Evolutionary conservation across 495 filamentous ascomycete genomes (phyloP), one percentile per base, ranked within the genome.

Genomic region (Neurospora terricola): DNA sequence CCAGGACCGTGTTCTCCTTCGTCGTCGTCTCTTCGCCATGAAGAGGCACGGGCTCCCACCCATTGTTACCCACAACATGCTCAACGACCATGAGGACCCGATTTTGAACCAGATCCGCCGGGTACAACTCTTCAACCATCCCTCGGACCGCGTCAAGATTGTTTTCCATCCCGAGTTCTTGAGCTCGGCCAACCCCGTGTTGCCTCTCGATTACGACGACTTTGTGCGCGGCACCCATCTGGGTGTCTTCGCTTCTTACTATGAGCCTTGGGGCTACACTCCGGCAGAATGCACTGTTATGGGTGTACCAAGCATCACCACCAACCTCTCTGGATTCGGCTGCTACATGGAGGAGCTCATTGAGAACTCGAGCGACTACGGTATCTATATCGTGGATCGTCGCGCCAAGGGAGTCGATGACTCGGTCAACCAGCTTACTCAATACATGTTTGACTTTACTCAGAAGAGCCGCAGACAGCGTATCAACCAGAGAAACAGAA

Each of bases 271-370:
- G 96, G 96, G 96, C 71, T 99, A 99, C 78, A 99, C 96, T 1
- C 96, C 96, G 0, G 96, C 96, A 38, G 96, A 99, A 81, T 99
- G 96, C 83, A 99, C 96, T 0, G 96, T 99, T 62, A 99, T 99
- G 96, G 96, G 96, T 75, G 95, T 99, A 70, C 96, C 96, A 21
- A 97, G 93, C 82, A 99, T 99, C 83, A 98, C 96, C 7, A 99
- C 96, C 11, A 99, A 99, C 77, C 86, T 99, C 9, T 98, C 96
- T 30, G 96, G 96, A 9, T 99, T 99, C 76, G 96, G 96, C 45
- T 99, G 96, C 82, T 99, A 99, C 80, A 99, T 99, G 96, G 96
- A 99, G 81, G 96, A 99, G 80, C 84, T 99, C 75, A 98, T 99
- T 75, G 96, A 98, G 82, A 99, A 98, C 79, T 96, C 96, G 42